These are phyloP conservation scores for Dalbergia cultrata DNA, from an alignment of 306 rosid species.

Conservation along the genomic window DNA sequence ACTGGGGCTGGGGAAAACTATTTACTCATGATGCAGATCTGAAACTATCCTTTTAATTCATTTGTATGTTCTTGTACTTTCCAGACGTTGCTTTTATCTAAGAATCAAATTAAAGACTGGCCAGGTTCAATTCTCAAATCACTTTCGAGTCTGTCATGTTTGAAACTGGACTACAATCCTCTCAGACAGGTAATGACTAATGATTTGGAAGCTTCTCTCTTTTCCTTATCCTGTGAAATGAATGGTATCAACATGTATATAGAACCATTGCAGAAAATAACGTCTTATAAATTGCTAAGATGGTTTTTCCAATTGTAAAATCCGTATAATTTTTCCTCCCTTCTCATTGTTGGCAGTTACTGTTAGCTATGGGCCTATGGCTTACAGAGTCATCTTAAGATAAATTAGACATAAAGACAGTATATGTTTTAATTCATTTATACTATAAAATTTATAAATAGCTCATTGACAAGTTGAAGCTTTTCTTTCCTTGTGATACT, in stretches of 20 bases:
- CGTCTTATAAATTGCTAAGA: not conserved
- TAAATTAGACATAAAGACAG: not conserved
- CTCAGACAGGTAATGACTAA: constrained; percentile 72
- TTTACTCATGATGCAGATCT: constrained; percentile 43
- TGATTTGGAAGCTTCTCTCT: constrained; percentile 25
- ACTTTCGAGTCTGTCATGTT: constrained; percentile 71
- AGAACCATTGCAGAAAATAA: constrained; percentile 15
- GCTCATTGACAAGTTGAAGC: constrained; percentile 8
- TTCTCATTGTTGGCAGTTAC: constrained; percentile 35
- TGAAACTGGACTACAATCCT: constrained; percentile 89
- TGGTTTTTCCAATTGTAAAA: constrained; percentile 30
- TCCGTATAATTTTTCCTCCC: constrained; percentile 12
- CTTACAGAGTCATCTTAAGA: constrained; percentile 31
- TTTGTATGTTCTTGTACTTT: constrained; percentile 48
- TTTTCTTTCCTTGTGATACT: constrained; percentile 1
- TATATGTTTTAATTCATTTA: constrained; percentile 28
- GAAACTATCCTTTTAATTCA: constrained; percentile 41
- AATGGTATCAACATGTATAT: constrained; percentile 37
- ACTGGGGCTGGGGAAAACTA: constrained; percentile 34
- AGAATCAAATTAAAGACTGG: constrained; percentile 91
- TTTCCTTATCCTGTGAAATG: constrained; percentile 33
- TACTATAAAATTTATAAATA: not conserved
- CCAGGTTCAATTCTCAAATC: constrained; percentile 77
- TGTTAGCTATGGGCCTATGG: not conserved
- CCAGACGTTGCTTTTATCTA: constrained; percentile 83